These are phyloP conservation scores for Flaveria trinervia DNA, from an alignment of 129 eudicot species.

Conservation along the genomic window DNA sequence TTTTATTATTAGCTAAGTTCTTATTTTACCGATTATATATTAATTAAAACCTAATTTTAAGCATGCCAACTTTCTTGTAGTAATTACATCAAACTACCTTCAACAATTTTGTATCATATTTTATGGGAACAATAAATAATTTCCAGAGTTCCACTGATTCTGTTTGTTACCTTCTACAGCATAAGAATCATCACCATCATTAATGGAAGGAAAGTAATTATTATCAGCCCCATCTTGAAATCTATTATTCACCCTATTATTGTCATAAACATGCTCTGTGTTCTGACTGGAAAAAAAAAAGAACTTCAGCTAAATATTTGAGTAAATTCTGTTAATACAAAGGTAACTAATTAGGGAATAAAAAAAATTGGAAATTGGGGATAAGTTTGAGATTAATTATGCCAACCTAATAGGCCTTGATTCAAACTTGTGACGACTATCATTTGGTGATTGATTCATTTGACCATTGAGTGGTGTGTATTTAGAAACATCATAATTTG, in stretches of 20 bases:
- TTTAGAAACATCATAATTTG: slow-evolving; percentile 40
- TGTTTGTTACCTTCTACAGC: slow-evolving; percentile 52
- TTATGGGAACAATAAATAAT: neutral
- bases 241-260: slow-evolving; percentile 40
- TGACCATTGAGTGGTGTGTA: slow-evolving; percentile 50
- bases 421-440: slow-evolving; percentile 29
- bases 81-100: slow-evolving; percentile 18
- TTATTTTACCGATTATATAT: neutral
- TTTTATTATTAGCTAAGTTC: neutral
- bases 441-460: slow-evolving; percentile 36
- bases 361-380: slow-evolving; percentile 1
- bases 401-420: slow-evolving; percentile 54
- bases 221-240: slow-evolving; percentile 42
- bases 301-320: neutral
- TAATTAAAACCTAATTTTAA: neutral
- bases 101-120: neutral
- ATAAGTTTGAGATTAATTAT: slow-evolving; percentile 3
- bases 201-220: slow-evolving; percentile 39
- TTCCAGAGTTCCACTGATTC: neutral
- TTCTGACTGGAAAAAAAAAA: slow-evolving; percentile 21
- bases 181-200: slow-evolving; percentile 48
- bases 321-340: neutral
- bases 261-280: slow-evolving; percentile 18
- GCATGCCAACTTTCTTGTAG: neutral
- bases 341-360: neutral